Conservation (phyloP, 441 rosid species). For the Erodium chrysanthum region DNA sequence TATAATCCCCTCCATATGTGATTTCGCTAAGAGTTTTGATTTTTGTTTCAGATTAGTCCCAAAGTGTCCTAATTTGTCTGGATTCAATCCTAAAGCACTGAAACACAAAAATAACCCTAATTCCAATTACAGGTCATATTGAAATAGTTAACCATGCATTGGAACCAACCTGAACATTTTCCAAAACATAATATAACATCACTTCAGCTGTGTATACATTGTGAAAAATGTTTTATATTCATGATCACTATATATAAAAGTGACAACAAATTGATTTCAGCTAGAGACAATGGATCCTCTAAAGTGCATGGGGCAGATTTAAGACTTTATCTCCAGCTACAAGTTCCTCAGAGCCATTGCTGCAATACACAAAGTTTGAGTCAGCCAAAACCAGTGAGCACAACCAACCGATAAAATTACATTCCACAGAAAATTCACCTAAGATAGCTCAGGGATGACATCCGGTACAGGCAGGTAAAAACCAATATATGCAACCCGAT, state of each 20-base stretch:
- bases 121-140: too few relatives aligned
- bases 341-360: neutral
- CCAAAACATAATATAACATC: neutral
- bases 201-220: neutral
- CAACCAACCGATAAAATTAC: neutral
- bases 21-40: too few relatives aligned
- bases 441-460: conserved; percentile 42
- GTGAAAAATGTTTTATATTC: neutral
- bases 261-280: neutral
- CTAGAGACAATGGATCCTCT: neutral
- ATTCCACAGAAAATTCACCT: conserved; percentile 32
- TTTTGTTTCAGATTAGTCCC: too few relatives aligned
- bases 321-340: neutral
- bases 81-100: too few relatives aligned
- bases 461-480: conserved; percentile 78
- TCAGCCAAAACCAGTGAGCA: neutral
- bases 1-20: too few relatives aligned
- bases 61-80: too few relatives aligned
- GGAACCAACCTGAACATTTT: neutral
- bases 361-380: neutral
- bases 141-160: too few relatives aligned
- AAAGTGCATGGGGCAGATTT: neutral
- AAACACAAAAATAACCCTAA: too few relatives aligned
- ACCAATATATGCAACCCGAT: conserved; percentile 79
- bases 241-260: neutral